Conservation (phyloP, 2,329 filamentous ascomycete genomes). For the Penicillium concentricum region DNA sequence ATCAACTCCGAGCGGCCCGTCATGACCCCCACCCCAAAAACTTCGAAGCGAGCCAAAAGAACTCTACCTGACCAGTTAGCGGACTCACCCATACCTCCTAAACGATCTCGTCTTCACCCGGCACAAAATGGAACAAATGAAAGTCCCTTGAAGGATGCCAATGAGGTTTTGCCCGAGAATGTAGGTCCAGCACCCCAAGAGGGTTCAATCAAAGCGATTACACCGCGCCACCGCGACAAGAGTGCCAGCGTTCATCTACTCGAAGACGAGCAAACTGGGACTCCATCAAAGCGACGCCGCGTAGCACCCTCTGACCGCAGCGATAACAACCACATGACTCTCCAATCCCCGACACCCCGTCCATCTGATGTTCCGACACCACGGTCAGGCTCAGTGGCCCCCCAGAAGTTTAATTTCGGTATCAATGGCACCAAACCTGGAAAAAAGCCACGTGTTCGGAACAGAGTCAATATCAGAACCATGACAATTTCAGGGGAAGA, state of each 20-base stretch:
- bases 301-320: not conserved
- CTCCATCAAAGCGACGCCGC: constrained; percentile 18
- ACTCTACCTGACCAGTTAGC: not conserved
- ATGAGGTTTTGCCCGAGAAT: not conserved
- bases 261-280: constrained; percentile 2
- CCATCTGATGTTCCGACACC: not conserved
- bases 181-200: not conserved
- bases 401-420: not conserved
- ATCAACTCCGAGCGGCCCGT: not conserved
- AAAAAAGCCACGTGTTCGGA: not conserved
- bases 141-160: not conserved
- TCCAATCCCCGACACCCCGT: not conserved
- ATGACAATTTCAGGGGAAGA: not conserved
- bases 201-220: not conserved
- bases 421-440: not conserved
- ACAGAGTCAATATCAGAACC: not conserved
- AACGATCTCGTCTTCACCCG: constrained; percentile 18
- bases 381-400: not conserved
- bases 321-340: not conserved
- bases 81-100: constrained; percentile 9
- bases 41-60: not conserved
- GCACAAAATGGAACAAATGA: not conserved
- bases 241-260: constrained; percentile 6
- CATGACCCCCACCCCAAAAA: not conserved
- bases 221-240: not conserved